Evolutionary conservation across 345 rosid genomes (phyloP), one percentile per base, ranked within the genome.

Genomic region (Brassica nigra): DNA sequence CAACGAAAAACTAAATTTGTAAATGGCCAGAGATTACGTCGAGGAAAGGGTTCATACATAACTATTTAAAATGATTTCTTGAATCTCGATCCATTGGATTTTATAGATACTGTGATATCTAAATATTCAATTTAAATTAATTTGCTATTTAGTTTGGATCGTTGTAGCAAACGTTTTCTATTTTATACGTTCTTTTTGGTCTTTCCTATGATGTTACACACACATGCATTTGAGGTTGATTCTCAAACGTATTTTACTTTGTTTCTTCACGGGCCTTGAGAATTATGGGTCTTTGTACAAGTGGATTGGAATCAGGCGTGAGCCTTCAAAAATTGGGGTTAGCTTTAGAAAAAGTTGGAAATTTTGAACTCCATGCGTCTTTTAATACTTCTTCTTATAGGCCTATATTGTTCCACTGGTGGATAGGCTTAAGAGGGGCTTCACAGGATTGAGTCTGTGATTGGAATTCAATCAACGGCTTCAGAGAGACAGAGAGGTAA

Each of bases 81-180:
- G 76, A 77, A 52, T 54, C 27, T 63, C 71, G 76, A 77, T 63
- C 81, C 76, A 70, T 36, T 78, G 73, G 77, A 72, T 78, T 34
- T 71, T 78, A 57, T 29, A 55, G 81, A 78, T 71, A 55, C 73
- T 71, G 29, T 71, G 77, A 71, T 71, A 44, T 23, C 44, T 0
- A 2, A 3, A 0, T 33, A 6, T 9, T 2, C 6, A 8, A 58
- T 10, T 47, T 47, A 47, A 62, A 20, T 69, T 68, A 14, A 5
- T 66, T 16, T 28, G n/a, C 31, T 59, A 42, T 29, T 28, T 18
- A 47, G 15, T 49, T n/a, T 49, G 57, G 57, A 49, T 49, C 57
- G 57, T 49, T 67, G 72, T 37, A 31, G 37, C 62, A 39, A 42
- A 76, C 10, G 59, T 67, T 42, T 28, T 27, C 2, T 33, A 18